Evolutionary conservation across 2,329 filamentous ascomycete genomes (phyloP), one percentile per base, ranked within the genome.

Genomic region (Colletotrichum navitas): DNA sequence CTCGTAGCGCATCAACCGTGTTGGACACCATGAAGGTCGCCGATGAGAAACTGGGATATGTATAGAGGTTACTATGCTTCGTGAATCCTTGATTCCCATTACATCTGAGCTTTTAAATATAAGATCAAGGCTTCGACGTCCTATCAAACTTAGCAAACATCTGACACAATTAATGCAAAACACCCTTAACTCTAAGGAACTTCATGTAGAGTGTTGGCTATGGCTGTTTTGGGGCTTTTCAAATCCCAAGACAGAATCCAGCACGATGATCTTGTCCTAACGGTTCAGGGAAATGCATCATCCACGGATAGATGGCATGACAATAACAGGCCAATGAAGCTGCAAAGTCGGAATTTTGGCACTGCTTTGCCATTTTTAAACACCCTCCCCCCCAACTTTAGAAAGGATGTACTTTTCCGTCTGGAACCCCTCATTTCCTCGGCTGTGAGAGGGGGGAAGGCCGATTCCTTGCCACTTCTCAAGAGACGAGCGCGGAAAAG

Each of bases 1-100:
- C 82, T 77, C 76, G 84, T 63, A 81, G 77, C 70, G 82, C 82
- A 0, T 78, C 80, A 66, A 86, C 84, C 5, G 83, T 86, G 3
- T 76, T 85, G 73, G 64, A 72, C 21, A 74, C 72, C 5, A 74
- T 74, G 72, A 72, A 72, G 49, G 58, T 74, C 4, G 45, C 43
- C 7, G 55, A 68, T 29, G 69, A 74, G 21, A 74, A 74, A 18
- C n/a, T 34, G n/a, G 34, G 29, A 8, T 26, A 63, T 16, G 24
- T 32, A 16, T 52, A 32, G 16, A n/a, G 8, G 7, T 21, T 1
- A 11, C 18, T 16, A 34, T 34, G 5, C 18, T 12, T 8, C 5
- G 16, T 32, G 12, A 54, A 29, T 2, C 1, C 52, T 58, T n/a
- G 2, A 3, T 6, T 26, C 1, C 34, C 8, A 16, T 32, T 29